A percentile compares a stretch with the other conserved stretches of the same genome.
Conservation (phyloP, 164 flowering plant genomes). For the Sedum album region DNA sequence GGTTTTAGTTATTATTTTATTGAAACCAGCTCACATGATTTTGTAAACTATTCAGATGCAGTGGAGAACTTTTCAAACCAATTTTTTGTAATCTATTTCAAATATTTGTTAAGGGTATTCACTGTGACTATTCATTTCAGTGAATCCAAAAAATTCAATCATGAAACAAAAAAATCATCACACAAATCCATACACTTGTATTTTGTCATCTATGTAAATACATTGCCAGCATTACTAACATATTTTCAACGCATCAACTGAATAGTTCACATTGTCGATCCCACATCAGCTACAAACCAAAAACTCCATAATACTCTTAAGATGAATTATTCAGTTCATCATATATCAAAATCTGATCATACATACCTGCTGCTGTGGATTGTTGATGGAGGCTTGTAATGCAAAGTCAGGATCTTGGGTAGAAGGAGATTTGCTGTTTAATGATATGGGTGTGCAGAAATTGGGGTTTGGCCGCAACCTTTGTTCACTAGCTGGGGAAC, state of each 20-base stretch:
- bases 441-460: slow-evolving; percentile 79
- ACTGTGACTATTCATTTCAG: background rate
- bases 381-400: too few relatives aligned
- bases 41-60: background rate
- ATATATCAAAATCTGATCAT: background rate
- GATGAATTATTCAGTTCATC: too few relatives aligned
- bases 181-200: background rate
- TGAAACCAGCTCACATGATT: background rate
- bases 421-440: slow-evolving; percentile 57
- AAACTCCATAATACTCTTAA: too few relatives aligned
- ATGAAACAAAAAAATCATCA: slow-evolving; percentile 1
- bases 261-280: background rate
- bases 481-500: slow-evolving; percentile 72
- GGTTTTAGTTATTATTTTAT: background rate
- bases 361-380: too few relatives aligned
- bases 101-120: too few relatives aligned
- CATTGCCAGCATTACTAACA: background rate
- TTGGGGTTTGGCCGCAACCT: slow-evolving; percentile 67
- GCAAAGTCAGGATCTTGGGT: background rate
- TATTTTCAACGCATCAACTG: background rate
- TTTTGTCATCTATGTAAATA: background rate
- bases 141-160: background rate
- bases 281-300: background rate
- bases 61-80: too few relatives aligned
- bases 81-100: too few relatives aligned